A percentile compares a stretch with the other conserved stretches of the same genome.
Evolutionary conservation across 2,329 filamentous ascomycete species (phyloP).

Genomic region (Stagonosporopsis chrysanthemi): DNA sequence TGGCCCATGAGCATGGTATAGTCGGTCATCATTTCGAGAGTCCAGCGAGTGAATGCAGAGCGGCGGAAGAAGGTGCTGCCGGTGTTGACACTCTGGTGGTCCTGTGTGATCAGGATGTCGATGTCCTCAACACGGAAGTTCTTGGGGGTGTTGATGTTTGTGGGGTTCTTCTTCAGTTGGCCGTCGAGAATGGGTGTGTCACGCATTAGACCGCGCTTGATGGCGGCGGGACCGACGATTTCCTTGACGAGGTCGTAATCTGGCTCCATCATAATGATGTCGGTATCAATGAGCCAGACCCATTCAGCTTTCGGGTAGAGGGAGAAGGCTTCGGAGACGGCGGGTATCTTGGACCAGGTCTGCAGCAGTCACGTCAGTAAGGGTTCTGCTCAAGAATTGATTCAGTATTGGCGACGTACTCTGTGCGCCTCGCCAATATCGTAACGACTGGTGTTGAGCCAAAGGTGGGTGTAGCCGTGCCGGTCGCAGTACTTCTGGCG

Average conservation of each 20-base stretch:
- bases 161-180: slow-evolving; percentile 37
- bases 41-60: slow-evolving; percentile 46
- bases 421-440: slow-evolving; percentile 48
- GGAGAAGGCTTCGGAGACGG: slow-evolving; percentile 51
- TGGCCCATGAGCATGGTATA: slow-evolving; percentile 45
- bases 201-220: slow-evolving; percentile 39
- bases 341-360: slow-evolving; percentile 53
- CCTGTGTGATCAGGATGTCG: slow-evolving; percentile 51
- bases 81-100: slow-evolving; percentile 52
- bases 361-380: slow-evolving; percentile 12
- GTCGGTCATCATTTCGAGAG: slow-evolving; percentile 53
- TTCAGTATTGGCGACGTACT: slow-evolving; percentile 27
- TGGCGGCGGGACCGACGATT: slow-evolving; percentile 45
- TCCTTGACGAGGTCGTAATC: slow-evolving; percentile 40
- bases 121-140: slow-evolving; percentile 44
- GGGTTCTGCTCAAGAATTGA: neutral
- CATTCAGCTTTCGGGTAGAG: slow-evolving; percentile 50
- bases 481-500: slow-evolving; percentile 47
- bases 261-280: slow-evolving; percentile 53
- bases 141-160: slow-evolving; percentile 37
- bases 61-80: slow-evolving; percentile 52
- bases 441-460: slow-evolving; percentile 52
- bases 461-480: slow-evolving; percentile 51
- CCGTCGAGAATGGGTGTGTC: slow-evolving; percentile 38
- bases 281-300: slow-evolving; percentile 53